phyloP scores from a whole-genome alignment of 2,329 filamentous ascomycete genomes.

The Ophiostoma sp. region DNA sequence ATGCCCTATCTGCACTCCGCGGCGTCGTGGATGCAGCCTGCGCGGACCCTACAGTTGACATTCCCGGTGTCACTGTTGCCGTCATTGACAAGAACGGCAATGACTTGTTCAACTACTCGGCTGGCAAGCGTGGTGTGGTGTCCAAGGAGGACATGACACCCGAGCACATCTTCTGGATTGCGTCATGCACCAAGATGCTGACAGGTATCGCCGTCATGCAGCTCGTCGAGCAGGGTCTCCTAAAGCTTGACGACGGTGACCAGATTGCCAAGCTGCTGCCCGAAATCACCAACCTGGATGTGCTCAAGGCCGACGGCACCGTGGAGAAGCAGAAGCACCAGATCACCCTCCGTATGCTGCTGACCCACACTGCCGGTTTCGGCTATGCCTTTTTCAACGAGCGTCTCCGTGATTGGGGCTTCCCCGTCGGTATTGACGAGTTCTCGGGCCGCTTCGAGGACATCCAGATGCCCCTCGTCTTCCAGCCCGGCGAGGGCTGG shows the following conservation, averaged over 20 bases:
- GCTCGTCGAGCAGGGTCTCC: slow-evolving; percentile 47
- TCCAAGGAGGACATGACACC: slow-evolving; percentile 49
- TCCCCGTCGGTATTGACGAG: slow-evolving; percentile 51
- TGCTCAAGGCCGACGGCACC: slow-evolving; percentile 38
- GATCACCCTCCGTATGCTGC: slow-evolving; percentile 54
- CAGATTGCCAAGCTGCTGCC: slow-evolving; percentile 44
- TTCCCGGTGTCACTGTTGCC: slow-evolving; percentile 44
- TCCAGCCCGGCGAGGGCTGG: slow-evolving; percentile 45
- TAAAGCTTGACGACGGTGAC: slow-evolving; percentile 45
- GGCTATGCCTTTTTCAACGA: slow-evolving; percentile 53
- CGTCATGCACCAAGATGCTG: slow-evolving; percentile 54
- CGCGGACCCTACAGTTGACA: slow-evolving; percentile 35
- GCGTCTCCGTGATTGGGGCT: slow-evolving; percentile 41
- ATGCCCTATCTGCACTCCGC: slow-evolving; percentile 27
- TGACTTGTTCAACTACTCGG: slow-evolving; percentile 44
- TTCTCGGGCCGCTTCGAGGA: slow-evolving; percentile 47
- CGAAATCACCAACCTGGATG: slow-evolving; percentile 44
- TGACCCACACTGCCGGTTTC: slow-evolving; percentile 53
- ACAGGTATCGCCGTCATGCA: slow-evolving; percentile 51
- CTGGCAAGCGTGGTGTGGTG: slow-evolving; percentile 42
- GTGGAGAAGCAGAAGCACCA: slow-evolving; percentile 41
- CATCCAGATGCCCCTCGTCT: slow-evolving; percentile 41
- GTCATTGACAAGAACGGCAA: slow-evolving; percentile 45
- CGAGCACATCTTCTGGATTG: slow-evolving; percentile 57
- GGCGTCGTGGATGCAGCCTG: slow-evolving; percentile 36